Conservation (phyloP, 805 yeast species). For the Ogataea paradorogensis region DNA sequence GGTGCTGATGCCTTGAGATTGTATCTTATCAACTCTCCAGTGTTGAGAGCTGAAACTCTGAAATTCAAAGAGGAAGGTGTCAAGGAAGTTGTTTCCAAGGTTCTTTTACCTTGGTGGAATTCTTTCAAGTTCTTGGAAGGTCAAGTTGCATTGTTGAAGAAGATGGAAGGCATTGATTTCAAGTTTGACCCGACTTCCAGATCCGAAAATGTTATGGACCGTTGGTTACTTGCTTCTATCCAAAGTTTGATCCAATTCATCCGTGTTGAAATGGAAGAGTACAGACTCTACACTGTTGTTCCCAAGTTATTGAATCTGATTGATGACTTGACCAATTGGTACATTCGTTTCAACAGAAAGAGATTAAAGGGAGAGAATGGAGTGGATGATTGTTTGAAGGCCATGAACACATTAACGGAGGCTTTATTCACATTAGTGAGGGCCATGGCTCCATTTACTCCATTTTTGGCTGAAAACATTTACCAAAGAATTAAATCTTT, state of each 20-base stretch:
- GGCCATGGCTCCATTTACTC: constrained; percentile 99
- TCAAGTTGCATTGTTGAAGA: constrained; percentile 80
- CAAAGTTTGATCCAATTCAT: constrained; percentile 86
- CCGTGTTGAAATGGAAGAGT: constrained; percentile 85
- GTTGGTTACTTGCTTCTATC: constrained; percentile 94
- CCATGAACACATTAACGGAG: constrained; percentile 87
- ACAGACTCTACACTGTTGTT: constrained; percentile 93
- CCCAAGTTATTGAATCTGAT: constrained; percentile 85
- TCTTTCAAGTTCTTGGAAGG: constrained; percentile 95
- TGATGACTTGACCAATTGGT: constrained; percentile 97
- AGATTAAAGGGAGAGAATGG: constrained; percentile 96
- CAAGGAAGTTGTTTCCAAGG: constrained; percentile 94
- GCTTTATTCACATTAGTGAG: constrained; percentile 84
- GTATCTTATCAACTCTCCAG: constrained; percentile 96
- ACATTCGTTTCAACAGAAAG: constrained; percentile 95
- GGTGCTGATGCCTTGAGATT: constrained; percentile 98
- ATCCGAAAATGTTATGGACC: constrained; percentile 92
- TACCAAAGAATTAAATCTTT: constrained; percentile 69
- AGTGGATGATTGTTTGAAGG: constrained; percentile 75
- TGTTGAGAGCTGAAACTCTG: constrained; percentile 92
- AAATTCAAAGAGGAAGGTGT: constrained; percentile 99
- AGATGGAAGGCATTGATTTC: constrained; percentile 68
- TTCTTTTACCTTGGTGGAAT: constrained; percentile 97
- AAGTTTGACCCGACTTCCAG: constrained; percentile 60
- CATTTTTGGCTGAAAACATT: constrained; percentile 88